Evolutionary conservation across 257 asterid genomes (phyloP), one percentile per base, ranked within the genome.

Genomic region (Asclepias syriaca): DNA sequence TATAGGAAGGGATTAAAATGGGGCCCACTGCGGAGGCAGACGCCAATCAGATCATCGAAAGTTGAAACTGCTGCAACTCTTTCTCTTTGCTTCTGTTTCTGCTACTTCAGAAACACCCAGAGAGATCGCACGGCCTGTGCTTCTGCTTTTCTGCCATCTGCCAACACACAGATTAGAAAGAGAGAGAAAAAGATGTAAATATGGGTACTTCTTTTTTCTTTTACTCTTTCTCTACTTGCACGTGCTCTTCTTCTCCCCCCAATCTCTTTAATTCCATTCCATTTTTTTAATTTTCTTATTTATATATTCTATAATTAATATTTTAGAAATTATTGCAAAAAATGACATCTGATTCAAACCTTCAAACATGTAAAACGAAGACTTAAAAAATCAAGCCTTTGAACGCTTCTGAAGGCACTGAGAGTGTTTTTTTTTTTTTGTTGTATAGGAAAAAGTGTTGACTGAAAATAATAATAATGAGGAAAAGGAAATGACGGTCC

Each of bases 21-120:
- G 71, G 68, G 22, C 37, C 72, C 51, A 19, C 43, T 50, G 0
- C 15, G 1, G 19, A 9, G 58, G 69, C 53, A 46, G 79, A 2
- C 34, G 39, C 66, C 72, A 65, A 65, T 74, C 77, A 74, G 77
- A 66, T 55, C 37, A 39, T 40, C 19, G 60, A 43, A 55, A 55
- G 49, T 59, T 61, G 27, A 29, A 32, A 3, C 60, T 32, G 40
- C 49, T 51, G 57, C 57, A 51, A 50, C 63, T 50, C 18, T 48
- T 3, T 14, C 5, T 12, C 16, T 48, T 10, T 55, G 13, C 22
- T 69, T 69, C 53, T 43, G 48, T 58, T 67, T 19, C 57, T 34
- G 39, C 39, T 34, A 4, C 39, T 66, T 45, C 57, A 48, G 53
- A 67, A 21, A 68, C 46, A 12, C 4, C 18, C 68, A 18, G 21